Conservation (phyloP, 2,329 filamentous ascomycete species). For the Colletotrichum musae region DNA sequence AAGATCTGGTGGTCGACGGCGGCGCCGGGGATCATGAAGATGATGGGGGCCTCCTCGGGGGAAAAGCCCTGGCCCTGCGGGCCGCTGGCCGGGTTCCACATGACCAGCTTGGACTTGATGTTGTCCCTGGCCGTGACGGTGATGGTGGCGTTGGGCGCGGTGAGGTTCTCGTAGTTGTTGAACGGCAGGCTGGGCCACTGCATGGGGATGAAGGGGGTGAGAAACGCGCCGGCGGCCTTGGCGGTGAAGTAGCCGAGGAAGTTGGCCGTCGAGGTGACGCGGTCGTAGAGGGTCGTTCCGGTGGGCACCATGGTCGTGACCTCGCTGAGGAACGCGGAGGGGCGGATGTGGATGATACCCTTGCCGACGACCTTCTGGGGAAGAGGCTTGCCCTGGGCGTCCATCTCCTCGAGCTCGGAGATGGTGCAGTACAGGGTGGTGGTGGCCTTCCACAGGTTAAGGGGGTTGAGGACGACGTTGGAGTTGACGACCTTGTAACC, state of each 20-base stretch:
- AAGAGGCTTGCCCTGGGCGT: constrained; percentile 43
- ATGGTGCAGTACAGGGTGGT: constrained; percentile 75
- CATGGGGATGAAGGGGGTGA: constrained; percentile 67
- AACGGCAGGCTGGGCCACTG: constrained; percentile 66
- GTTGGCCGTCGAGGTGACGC: constrained; percentile 59
- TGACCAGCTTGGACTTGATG: constrained; percentile 65
- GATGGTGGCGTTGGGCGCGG: constrained; percentile 56
- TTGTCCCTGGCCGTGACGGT: constrained; percentile 66
- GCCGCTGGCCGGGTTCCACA: constrained; percentile 64
- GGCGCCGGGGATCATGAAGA: constrained; percentile 75
- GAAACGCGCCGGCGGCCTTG: constrained; percentile 66
- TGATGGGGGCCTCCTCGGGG: constrained; percentile 55
- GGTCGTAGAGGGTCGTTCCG: constrained; percentile 61
- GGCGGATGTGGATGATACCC: constrained; percentile 71
- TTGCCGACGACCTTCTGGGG: constrained; percentile 65
- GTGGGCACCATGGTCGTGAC: constrained; percentile 67
- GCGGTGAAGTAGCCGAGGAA: constrained; percentile 71
- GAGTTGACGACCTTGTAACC: constrained; percentile 75
- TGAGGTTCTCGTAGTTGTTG: constrained; percentile 67
- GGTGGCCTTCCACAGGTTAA: constrained; percentile 73
- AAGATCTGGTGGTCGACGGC: constrained; percentile 75
- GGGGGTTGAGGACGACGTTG: constrained; percentile 68
- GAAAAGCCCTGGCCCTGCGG: constrained; percentile 14
- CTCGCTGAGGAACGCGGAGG: constrained; percentile 68
- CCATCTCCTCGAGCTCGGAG: constrained; percentile 53